A percentile compares a stretch with the other conserved stretches of the same genome.
phyloP scores from a whole-genome alignment of 768 basidiomycete species.

The Amanita pseudoporphyria region DNA sequence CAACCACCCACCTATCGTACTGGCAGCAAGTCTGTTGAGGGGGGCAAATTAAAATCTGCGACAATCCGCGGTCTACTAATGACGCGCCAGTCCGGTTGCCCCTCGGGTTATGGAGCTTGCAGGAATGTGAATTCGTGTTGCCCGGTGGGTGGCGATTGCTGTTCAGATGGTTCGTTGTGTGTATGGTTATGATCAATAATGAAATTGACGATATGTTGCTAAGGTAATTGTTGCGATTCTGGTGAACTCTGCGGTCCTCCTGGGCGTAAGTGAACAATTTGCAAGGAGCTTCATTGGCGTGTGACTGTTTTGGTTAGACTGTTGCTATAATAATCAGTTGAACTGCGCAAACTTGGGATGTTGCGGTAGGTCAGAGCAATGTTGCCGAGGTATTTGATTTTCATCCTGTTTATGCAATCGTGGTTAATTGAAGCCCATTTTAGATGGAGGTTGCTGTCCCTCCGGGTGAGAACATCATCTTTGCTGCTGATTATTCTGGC shows the following conservation, averaged over 20 bases:
- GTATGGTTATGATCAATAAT: not conserved
- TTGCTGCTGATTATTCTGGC: not conserved
- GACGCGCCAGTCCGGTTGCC: not conserved
- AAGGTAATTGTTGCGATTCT: not conserved
- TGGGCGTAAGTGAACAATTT: not conserved
- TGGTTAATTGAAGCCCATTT: not conserved
- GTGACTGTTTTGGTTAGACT: not conserved
- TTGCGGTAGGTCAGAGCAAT: not conserved
- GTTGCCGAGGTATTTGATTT: not conserved
- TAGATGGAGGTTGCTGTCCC: conserved; percentile 1
- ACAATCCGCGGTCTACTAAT: not conserved
- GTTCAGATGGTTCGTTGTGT: not conserved
- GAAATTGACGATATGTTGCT: not conserved
- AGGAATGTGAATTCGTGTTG: not conserved
- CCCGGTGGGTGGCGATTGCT: conserved; percentile 1
- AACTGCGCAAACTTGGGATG: not conserved
- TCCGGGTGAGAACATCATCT: not conserved
- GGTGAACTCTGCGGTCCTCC: not conserved
- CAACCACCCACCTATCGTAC: not conserved
- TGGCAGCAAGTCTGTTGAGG: not conserved
- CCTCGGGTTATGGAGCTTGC: not conserved
- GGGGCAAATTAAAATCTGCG: not conserved
- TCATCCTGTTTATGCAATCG: too few relatives aligned
- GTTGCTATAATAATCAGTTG: not conserved
- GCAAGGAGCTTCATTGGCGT: not conserved